A percentile compares a stretch with the other conserved stretches of the same genome.
phyloP scores from a whole-genome alignment of 2,329 filamentous ascomycete genomes.

The Hymenoscyphus albidus region DNA sequence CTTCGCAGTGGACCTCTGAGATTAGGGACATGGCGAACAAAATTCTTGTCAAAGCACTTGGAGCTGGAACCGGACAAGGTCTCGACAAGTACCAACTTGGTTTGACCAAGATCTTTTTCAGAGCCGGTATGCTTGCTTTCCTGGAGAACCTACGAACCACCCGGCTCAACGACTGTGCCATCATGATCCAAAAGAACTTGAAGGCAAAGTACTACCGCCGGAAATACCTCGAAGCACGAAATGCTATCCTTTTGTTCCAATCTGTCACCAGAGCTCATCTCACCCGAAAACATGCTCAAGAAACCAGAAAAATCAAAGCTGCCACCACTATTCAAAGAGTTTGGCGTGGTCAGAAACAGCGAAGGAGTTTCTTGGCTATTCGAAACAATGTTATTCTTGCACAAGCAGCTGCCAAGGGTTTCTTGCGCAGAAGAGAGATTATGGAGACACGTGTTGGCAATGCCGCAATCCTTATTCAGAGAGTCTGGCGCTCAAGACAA shows the following conservation, averaged over 20 bases:
- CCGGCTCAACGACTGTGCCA: slow-evolving; percentile 86
- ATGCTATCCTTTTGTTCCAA: slow-evolving; percentile 77
- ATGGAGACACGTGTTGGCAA: slow-evolving; percentile 92
- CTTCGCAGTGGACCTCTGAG: slow-evolving; percentile 84
- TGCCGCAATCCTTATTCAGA: slow-evolving; percentile 84
- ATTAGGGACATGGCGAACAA: slow-evolving; percentile 92
- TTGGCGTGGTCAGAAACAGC: slow-evolving; percentile 89
- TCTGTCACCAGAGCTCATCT: slow-evolving; percentile 72
- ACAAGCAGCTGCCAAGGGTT: slow-evolving; percentile 88
- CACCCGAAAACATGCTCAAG: slow-evolving; percentile 72
- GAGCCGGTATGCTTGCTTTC: slow-evolving; percentile 97
- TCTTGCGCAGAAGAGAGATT: slow-evolving; percentile 83
- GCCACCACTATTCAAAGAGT: slow-evolving; percentile 93
- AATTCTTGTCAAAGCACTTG: slow-evolving; percentile 84
- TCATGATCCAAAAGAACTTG: slow-evolving; percentile 98
- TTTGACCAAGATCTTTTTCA: slow-evolving; percentile 98
- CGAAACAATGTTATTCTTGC: slow-evolving; percentile 82
- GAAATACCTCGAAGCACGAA: slow-evolving; percentile 81
- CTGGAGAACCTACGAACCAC: slow-evolving; percentile 89
- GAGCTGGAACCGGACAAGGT: slow-evolving; percentile 67
- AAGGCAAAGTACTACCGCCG: slow-evolving; percentile 92
- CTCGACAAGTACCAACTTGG: slow-evolving; percentile 96
- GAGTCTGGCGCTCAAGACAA: slow-evolving; percentile 78
- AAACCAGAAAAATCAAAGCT: slow-evolving; percentile 77
- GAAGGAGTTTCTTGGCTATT: slow-evolving; percentile 73